Percentiles rank a stretch among this genome's conserved stretches.
phyloP scores from a whole-genome alignment of 2,329 filamentous ascomycete species.

The Aspergillus piperis region DNA sequence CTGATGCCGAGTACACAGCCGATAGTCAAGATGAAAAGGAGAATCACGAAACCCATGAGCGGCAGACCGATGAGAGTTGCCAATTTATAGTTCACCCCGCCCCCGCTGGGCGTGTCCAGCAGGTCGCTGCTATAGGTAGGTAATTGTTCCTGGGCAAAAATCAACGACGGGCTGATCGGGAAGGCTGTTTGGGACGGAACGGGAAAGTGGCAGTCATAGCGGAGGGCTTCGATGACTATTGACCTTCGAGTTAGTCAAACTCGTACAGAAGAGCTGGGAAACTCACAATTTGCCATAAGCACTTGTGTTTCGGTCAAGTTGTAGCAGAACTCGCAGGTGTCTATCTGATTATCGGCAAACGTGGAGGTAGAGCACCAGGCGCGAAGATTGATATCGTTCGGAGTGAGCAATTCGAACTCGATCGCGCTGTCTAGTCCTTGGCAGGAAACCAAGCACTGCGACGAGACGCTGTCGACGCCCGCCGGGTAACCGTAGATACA shows the following conservation, averaged over 20 bases:
- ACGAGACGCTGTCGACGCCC: constrained; percentile 41
- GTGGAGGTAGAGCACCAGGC: constrained; percentile 40
- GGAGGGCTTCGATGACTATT: constrained; percentile 48
- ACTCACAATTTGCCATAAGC: constrained; percentile 48
- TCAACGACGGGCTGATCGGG: constrained; percentile 41
- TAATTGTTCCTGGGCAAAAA: constrained; percentile 45
- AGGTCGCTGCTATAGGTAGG: constrained; percentile 34
- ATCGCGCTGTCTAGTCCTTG: constrained; percentile 36
- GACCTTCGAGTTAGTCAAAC: constrained; percentile 6
- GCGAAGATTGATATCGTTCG: constrained; percentile 32
- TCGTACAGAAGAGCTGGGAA: neutral
- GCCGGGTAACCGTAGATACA: constrained; percentile 47
- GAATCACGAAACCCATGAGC: constrained; percentile 44
- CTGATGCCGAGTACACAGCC: constrained; percentile 48
- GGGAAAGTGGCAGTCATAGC: constrained; percentile 47
- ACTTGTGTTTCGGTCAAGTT: constrained; percentile 43
- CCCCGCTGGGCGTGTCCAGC: constrained; percentile 15
- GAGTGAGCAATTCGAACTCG: constrained; percentile 31
- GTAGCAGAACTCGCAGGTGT: constrained; percentile 47
- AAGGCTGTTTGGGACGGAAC: constrained; percentile 40
- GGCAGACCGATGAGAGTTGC: constrained; percentile 47
- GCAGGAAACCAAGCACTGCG: constrained; percentile 48
- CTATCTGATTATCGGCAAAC: constrained; percentile 46
- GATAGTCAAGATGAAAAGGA: constrained; percentile 32
- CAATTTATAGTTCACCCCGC: constrained; percentile 32